A percentile compares a stretch with the other conserved stretches of the same genome.
Evolutionary conservation across 2,329 filamentous ascomycete species (phyloP).

Genomic region (Aspergillus terreus): DNA sequence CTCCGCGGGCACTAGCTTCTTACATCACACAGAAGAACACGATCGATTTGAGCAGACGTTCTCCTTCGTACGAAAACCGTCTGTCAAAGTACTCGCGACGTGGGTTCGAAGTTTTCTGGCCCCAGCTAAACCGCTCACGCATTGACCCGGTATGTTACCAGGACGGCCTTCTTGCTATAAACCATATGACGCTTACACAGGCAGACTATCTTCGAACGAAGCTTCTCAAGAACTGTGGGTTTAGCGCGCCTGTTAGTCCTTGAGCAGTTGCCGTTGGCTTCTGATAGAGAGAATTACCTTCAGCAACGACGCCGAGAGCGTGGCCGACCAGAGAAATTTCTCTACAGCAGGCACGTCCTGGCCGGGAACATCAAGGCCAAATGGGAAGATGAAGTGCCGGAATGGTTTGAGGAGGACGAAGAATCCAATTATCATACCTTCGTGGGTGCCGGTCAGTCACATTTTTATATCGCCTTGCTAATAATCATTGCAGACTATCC

Average conservation of each 20-base stretch:
- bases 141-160: conserved; percentile 59
- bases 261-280: conserved; percentile 68
- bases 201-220: conserved; percentile 75
- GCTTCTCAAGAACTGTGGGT: conserved; percentile 70
- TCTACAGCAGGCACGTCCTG: conserved; percentile 40
- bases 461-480: background rate
- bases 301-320: conserved; percentile 67
- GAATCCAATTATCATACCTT: conserved; percentile 77
- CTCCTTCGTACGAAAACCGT: conserved; percentile 82
- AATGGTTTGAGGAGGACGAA: conserved; percentile 75
- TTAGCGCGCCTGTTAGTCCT: conserved; percentile 75
- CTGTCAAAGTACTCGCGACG: conserved; percentile 80
- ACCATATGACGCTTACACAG: background rate
- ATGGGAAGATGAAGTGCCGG: conserved; percentile 75
- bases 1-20: conserved; percentile 71
- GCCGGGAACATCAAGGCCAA: conserved; percentile 71
- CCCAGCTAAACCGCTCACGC: conserved; percentile 66
- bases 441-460: conserved; percentile 44
- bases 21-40: conserved; percentile 81
- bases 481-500: conserved; percentile 41
- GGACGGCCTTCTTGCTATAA: background rate
- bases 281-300: conserved; percentile 67
- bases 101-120: conserved; percentile 81
- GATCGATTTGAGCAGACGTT: conserved; percentile 73
- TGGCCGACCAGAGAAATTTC: conserved; percentile 56